Conservation (phyloP, 129 eudicot genomes). For the Sambucus nigra region DNA sequence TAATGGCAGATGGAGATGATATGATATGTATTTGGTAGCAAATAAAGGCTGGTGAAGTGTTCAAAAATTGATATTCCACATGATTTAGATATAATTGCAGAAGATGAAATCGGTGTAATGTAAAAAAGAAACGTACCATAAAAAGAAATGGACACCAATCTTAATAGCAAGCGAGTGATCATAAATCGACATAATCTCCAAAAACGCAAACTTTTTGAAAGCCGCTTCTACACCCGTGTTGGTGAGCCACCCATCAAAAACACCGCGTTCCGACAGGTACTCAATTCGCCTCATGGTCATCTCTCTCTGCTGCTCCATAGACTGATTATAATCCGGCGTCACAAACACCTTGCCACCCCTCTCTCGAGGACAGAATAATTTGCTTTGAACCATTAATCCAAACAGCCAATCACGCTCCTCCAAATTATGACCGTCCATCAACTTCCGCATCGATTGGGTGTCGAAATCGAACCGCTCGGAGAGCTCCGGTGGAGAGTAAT, state of each 20-base stretch:
- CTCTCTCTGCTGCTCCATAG: slow-evolving; percentile 75
- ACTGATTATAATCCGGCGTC: slow-evolving; percentile 48
- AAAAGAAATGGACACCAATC: slow-evolving; percentile 64
- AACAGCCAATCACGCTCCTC: slow-evolving; percentile 55
- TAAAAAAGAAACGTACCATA: slow-evolving; percentile 41
- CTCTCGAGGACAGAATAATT: slow-evolving; percentile 35
- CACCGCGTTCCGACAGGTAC: slow-evolving; percentile 37
- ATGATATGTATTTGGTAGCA: too few species aligned
- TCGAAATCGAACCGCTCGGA: slow-evolving; percentile 34
- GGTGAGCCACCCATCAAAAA: slow-evolving; percentile 50
- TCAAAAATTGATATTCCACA: too few species aligned
- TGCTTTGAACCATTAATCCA: slow-evolving; percentile 36
- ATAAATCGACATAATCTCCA: slow-evolving; percentile 35
- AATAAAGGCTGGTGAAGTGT: too few species aligned
- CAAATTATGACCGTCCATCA: slow-evolving; percentile 46
- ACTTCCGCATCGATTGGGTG: slow-evolving; percentile 32
- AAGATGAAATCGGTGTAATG: background rate
- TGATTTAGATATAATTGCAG: background rate
- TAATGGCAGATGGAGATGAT: too few species aligned
- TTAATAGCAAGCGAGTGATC: slow-evolving; percentile 79
- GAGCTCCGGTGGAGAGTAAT: slow-evolving; percentile 63
- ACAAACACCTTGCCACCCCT: slow-evolving; percentile 49
- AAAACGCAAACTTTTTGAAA: slow-evolving; percentile 36
- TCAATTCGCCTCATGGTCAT: slow-evolving; percentile 54
- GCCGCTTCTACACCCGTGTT: slow-evolving; percentile 39